Evolutionary conservation across 176 grass and related monocot genomes (phyloP).

Genomic region (Aegilops bicornis): DNA sequence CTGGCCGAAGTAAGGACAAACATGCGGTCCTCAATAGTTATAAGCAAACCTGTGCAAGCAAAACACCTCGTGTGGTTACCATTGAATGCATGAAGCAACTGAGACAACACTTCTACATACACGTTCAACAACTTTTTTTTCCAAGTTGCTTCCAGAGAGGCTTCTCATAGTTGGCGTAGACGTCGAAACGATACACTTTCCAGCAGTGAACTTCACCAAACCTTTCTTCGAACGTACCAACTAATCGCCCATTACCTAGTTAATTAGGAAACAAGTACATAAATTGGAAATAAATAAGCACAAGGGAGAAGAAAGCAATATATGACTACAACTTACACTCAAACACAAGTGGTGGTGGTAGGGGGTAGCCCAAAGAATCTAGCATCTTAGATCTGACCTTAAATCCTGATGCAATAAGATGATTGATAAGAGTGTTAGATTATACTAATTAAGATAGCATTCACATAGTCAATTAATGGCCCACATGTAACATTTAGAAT

Average conservation of each 20-base stretch:
- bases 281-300: conserved; percentile 12
- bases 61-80: conserved; percentile 11
- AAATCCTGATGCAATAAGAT: conserved; percentile 6
- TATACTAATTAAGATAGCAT: not conserved
- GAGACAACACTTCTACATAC: conserved; percentile 14
- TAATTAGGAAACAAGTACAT: not conserved
- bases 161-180: not conserved
- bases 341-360: not conserved
- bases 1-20: conserved; percentile 25
- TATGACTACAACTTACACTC: not conserved
- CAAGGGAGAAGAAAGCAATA: not conserved
- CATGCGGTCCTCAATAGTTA: not conserved
- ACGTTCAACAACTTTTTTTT: not conserved
- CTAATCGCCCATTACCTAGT: conserved; percentile 5
- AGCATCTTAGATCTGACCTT: not conserved
- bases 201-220: conserved; percentile 4
- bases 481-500: not conserved
- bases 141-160: not conserved
- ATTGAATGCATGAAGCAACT: conserved; percentile 34
- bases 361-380: not conserved
- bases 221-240: conserved; percentile 7
- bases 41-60: conserved; percentile 29
- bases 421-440: too few species aligned
- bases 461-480: not conserved
- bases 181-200: not conserved